A percentile compares a stretch with the other conserved stretches of the same genome.
These are phyloP conservation scores for Eruca vesicaria DNA, from an alignment of 441 rosid genomes.

Conservation along the genomic window DNA sequence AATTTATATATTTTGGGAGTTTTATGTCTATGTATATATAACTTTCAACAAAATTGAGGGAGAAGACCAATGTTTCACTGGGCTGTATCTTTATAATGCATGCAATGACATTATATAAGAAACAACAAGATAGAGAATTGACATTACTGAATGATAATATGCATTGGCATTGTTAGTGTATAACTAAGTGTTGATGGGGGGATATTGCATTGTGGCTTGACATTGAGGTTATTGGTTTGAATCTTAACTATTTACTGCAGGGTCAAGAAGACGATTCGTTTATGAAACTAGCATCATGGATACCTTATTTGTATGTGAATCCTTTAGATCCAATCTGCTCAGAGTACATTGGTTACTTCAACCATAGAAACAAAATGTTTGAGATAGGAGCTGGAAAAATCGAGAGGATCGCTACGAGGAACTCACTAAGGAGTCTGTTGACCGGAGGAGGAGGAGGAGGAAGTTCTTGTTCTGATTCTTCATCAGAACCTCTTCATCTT, in stretches of 20 bases:
- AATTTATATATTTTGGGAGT: too few relatives aligned
- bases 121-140: background rate
- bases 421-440: conserved; percentile 36
- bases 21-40: too few relatives aligned
- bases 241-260: conserved; percentile 9
- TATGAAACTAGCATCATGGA: conserved; percentile 39
- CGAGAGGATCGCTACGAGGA: conserved; percentile 40
- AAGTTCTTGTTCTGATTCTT: conserved; percentile 10
- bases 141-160: background rate
- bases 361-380: conserved; percentile 46
- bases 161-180: background rate
- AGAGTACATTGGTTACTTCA: conserved; percentile 47
- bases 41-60: too few relatives aligned
- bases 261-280: conserved; percentile 31
- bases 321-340: conserved; percentile 45
- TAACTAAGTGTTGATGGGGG: background rate
- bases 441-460: conserved; percentile 36
- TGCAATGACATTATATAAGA: background rate
- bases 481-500: conserved; percentile 19
- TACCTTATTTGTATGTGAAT: conserved; percentile 43
- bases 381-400: conserved; percentile 41
- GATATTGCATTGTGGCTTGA: background rate
- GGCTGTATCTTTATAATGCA: background rate
- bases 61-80: too few relatives aligned
- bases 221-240: background rate